phyloP scores from a whole-genome alignment of 257 asterid species.

The Solanum pennellii region DNA sequence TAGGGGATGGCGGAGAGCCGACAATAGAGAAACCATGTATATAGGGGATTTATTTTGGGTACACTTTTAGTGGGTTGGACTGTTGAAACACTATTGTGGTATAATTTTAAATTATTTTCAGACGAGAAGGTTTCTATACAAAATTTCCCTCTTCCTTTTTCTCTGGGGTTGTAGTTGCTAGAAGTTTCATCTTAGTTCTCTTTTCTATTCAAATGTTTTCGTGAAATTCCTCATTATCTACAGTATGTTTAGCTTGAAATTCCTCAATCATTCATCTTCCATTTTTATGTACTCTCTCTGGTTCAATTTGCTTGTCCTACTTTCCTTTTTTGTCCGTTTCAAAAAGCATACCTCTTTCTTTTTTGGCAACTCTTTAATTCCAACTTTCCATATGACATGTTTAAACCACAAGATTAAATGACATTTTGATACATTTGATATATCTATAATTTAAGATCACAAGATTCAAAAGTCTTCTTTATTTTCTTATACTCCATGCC shows the following conservation, averaged over 20 bases:
- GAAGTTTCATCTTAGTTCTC: not conserved
- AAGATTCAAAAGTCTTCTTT: not conserved
- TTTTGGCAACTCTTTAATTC: not conserved
- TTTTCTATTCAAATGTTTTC: not conserved
- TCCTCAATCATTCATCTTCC: not conserved
- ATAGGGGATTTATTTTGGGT: not conserved
- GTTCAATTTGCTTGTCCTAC: not conserved
- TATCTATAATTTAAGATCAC: not conserved
- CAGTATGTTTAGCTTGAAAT: not conserved
- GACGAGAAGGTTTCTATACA: not conserved
- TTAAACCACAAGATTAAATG: not conserved
- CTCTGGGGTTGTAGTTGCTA: not conserved
- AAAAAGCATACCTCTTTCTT: not conserved
- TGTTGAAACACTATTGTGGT: not conserved
- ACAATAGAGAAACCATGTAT: not conserved
- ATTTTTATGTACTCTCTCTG: not conserved
- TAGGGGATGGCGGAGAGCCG: not conserved
- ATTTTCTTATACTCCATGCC: not conserved
- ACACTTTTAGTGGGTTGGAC: not conserved
- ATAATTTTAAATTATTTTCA: not conserved
- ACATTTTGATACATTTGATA: not conserved
- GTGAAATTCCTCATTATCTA: not conserved
- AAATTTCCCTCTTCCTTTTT: not conserved
- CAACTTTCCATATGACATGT: not conserved
- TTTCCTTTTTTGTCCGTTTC: not conserved